Evolutionary conservation across 768 basidiomycete species (phyloP).

Genomic region (Dictyophora rubrovolvata): DNA sequence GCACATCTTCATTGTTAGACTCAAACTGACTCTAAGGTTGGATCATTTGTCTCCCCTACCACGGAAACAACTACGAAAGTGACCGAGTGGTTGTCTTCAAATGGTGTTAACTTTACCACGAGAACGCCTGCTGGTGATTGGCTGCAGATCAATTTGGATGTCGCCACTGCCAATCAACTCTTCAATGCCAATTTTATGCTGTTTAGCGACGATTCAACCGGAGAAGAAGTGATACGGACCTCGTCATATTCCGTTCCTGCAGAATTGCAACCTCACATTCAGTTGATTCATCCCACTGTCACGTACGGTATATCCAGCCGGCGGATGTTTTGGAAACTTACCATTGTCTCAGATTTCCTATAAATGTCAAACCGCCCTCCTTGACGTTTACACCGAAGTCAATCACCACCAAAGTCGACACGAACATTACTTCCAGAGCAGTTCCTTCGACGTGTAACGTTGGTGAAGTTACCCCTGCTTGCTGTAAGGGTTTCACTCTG

Average conservation of each 20-base stretch:
- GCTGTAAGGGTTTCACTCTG: constrained; percentile 9
- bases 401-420: background rate
- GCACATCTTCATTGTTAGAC: background rate
- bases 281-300: constrained; percentile 23
- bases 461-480: constrained; percentile 22
- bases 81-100: constrained; percentile 17
- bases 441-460: constrained; percentile 21
- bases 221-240: constrained; percentile 18
- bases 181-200: constrained; percentile 19
- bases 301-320: constrained; percentile 9
- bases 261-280: constrained; percentile 17
- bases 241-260: constrained; percentile 21
- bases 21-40: constrained; percentile 16
- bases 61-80: constrained; percentile 17
- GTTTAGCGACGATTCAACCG: constrained; percentile 17
- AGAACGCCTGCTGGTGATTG: constrained; percentile 21
- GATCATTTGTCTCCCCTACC: constrained; percentile 20
- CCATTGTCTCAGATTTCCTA: constrained; percentile 10
- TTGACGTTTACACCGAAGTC: background rate
- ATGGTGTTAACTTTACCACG: constrained; percentile 15
- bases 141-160: constrained; percentile 20
- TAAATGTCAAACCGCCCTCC: background rate
- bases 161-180: constrained; percentile 20
- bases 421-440: constrained; percentile 18
- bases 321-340: background rate